Conservation (phyloP, 257 asterid species). For the Nicotiana knightiana region DNA sequence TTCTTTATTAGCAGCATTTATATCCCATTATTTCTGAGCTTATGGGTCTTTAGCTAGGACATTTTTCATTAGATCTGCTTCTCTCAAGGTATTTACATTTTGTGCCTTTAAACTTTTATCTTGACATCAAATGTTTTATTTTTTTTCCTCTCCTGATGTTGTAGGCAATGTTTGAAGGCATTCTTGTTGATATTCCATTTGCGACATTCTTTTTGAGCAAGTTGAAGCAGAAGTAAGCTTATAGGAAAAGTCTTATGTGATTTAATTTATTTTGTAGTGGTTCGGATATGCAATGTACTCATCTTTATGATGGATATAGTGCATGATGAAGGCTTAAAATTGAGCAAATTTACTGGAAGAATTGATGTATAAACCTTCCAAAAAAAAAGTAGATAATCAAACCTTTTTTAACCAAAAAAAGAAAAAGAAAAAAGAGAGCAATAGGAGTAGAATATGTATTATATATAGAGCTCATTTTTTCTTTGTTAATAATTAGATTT, state of each 20-base stretch:
- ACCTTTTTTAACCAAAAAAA: not conserved
- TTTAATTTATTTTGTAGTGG: not conserved
- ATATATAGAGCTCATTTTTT: too few relatives aligned
- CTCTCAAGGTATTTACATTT: not conserved
- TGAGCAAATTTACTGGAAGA: not conserved
- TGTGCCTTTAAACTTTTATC: not conserved
- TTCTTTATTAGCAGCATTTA: not conserved
- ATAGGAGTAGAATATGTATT: too few relatives aligned
- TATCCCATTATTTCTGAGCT: not conserved
- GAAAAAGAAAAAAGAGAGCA: not conserved
- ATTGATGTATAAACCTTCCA: not conserved
- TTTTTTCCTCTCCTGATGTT: constrained; percentile 11
- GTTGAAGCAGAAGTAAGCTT: constrained; percentile 88
- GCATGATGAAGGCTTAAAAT: not conserved
- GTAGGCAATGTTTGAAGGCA: constrained; percentile 98
- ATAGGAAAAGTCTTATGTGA: not conserved
- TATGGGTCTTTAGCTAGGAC: not conserved
- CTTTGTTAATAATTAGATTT: too few relatives aligned
- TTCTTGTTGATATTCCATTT: constrained; percentile 94
- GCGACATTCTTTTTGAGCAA: constrained; percentile 98
- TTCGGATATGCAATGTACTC: not conserved
- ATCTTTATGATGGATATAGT: not conserved
- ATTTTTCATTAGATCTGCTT: not conserved
- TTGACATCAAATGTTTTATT: not conserved
- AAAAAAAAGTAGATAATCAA: not conserved